Evolutionary conservation across 345 rosid genomes (phyloP).

Genomic region (Ricinus communis): DNA sequence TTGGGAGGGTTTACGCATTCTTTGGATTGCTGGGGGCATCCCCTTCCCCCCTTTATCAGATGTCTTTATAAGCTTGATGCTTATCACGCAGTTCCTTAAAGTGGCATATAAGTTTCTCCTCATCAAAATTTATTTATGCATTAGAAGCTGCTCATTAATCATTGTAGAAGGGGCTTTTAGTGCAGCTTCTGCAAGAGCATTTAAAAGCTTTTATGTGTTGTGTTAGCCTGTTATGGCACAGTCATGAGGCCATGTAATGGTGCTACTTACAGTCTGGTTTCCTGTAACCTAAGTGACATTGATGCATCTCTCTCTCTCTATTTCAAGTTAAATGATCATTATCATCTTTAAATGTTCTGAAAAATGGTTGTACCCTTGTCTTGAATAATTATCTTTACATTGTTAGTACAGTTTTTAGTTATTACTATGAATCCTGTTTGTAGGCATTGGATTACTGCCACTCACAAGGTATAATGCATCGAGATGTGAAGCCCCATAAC

Average conservation of each 20-base stretch:
- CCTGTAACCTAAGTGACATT: neutral
- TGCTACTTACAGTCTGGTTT: neutral
- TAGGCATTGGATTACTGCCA: slow-evolving; percentile 98
- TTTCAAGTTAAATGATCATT: neutral
- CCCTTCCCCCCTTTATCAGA: too few species aligned
- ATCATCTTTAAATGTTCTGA: too few species aligned
- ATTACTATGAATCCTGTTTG: slow-evolving; percentile 18
- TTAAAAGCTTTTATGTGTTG: neutral
- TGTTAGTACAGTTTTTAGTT: neutral
- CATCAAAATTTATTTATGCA: neutral
- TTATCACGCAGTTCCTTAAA: neutral
- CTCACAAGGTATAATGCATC: slow-evolving; percentile 98
- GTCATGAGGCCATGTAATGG: neutral
- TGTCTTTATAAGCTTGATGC: too few species aligned
- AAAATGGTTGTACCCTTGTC: neutral
- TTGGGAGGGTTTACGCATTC: too few species aligned
- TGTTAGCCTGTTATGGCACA: too few species aligned
- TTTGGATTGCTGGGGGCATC: too few species aligned
- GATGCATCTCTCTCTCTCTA: neutral
- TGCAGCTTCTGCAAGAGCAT: neutral
- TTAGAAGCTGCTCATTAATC: neutral
- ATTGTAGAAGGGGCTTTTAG: neutral
- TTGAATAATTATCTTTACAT: neutral
- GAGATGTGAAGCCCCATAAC: slow-evolving; percentile 99
- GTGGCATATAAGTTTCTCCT: neutral